These are phyloP conservation scores for Kodamaea sagamina DNA, from an alignment of 805 yeast genomes.

Conservation along the genomic window DNA sequence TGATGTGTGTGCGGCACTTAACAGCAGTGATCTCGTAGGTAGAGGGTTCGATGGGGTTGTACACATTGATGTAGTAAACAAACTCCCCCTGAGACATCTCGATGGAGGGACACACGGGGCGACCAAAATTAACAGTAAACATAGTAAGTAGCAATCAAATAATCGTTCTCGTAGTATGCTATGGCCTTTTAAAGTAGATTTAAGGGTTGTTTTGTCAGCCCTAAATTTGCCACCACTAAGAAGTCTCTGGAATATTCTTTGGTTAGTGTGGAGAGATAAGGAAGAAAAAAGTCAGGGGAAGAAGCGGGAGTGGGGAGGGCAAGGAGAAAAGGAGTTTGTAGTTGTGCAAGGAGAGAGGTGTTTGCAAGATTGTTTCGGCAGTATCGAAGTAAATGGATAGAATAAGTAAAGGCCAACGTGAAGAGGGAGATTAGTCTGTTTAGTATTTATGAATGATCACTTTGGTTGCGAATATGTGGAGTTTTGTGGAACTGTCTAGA, in stretches of 20 bases:
- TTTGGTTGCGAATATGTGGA: too few relatives aligned
- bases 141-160: neutral
- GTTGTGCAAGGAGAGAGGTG: too few relatives aligned
- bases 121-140: conserved; percentile 1
- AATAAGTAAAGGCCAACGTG: too few relatives aligned
- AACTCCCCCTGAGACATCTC: neutral
- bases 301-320: too few relatives aligned
- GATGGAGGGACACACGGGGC: neutral
- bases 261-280: neutral
- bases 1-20: conserved; percentile 4
- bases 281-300: neutral
- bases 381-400: too few relatives aligned
- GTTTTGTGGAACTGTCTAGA: too few relatives aligned
- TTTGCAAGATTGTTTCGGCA: too few relatives aligned
- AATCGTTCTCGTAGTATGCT: neutral
- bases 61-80: conserved; percentile 4
- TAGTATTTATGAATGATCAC: too few relatives aligned
- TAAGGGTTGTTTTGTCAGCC: neutral
- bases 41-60: conserved; percentile 7
- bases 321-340: too few relatives aligned
- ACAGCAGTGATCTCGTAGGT: conserved; percentile 16
- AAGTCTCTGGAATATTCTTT: conserved; percentile 1
- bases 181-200: neutral
- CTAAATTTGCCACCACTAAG: conserved; percentile 2
- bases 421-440: too few relatives aligned